Evolutionary conservation across 805 yeast species (phyloP).

Genomic region (Yarrowia porcina): DNA sequence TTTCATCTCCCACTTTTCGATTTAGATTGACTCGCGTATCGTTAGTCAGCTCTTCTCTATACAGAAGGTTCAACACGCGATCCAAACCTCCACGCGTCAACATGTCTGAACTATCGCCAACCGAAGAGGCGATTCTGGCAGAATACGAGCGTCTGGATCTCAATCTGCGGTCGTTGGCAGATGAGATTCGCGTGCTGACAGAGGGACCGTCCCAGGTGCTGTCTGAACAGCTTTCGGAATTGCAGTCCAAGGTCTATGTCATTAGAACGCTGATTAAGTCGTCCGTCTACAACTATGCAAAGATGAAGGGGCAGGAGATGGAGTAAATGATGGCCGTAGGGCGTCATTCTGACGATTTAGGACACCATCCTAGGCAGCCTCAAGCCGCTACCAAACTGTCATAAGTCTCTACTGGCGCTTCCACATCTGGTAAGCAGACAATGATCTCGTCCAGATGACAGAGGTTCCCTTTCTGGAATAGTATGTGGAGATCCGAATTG

Average conservation of each 20-base stretch:
- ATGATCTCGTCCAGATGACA: neutral
- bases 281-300: slow-evolving; percentile 47
- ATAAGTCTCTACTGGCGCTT: no score
- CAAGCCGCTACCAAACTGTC: no score
- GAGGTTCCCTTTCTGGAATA: no score
- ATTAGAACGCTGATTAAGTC: slow-evolving; percentile 67
- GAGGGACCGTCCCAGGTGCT: slow-evolving; percentile 38
- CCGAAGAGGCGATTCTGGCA: slow-evolving; percentile 30
- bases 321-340: slow-evolving; percentile 43
- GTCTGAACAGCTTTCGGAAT: slow-evolving; percentile 51
- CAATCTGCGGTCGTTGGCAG: slow-evolving; percentile 25
- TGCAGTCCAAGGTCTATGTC: slow-evolving; percentile 61
- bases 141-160: slow-evolving; percentile 3
- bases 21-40: neutral
- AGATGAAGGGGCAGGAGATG: slow-evolving; percentile 47
- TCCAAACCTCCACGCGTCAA: slow-evolving; percentile 26
- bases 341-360: no score
- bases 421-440: no score
- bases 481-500: no score
- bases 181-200: slow-evolving; percentile 28
- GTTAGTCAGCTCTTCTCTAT: neutral
- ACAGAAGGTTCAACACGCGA: neutral
- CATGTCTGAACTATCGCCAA: slow-evolving; percentile 33
- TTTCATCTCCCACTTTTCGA: neutral
- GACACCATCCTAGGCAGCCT: no score